Evolutionary conservation across 2,329 filamentous ascomycete species (phyloP), one percentile per base, ranked within the genome.

Genomic region (Cladosporium halotolerans): DNA sequence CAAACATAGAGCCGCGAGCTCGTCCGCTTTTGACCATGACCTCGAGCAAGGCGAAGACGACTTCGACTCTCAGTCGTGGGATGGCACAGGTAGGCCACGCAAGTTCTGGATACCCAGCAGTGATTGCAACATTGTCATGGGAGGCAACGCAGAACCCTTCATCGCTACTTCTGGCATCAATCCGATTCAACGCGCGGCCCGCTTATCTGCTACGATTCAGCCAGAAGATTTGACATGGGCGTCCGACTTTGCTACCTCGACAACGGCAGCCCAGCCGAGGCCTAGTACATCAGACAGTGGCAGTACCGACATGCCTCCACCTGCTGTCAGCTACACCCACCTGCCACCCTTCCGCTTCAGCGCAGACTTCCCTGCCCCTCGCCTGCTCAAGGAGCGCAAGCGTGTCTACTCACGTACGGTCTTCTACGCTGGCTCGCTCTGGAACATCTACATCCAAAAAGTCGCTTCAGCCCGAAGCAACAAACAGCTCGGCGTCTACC

Each of bases 391-490:
- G 55, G 79, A 81, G 61, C 80, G 79, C 68, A 81, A 81, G 63
- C 70, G 79, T 0, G 76, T 81, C 8, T 82, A 82, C 62, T 79
- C 76, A 9, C 73, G 78, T 32, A 82, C 79, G 2, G 77, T 82
- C 4, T 81, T 79, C 60, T 82, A 82, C 55, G 79, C 79, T 3
- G 79, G 79, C 2, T 77, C 73, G 14, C 66, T 80, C 13, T 82
- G 79, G 79, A 82, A 82, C 58, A 77, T 82, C n/a, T 82, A 82
- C 63, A 80, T 82, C 9, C 79, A 82, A 59, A 80, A 81, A 55
- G 76, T 81, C 2, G 73, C 76, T 8, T 78, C 76, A 0, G 72
- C 73, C 2, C 79, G 80, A 58, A 78, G 74, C 50, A 54, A 45
- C 2, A 76, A 78, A 9, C 79, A 82, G 59, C 70, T 82, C 1